Conservation (phyloP, 202 grass and related monocot species). For the Saccharum hybrid region DNA sequence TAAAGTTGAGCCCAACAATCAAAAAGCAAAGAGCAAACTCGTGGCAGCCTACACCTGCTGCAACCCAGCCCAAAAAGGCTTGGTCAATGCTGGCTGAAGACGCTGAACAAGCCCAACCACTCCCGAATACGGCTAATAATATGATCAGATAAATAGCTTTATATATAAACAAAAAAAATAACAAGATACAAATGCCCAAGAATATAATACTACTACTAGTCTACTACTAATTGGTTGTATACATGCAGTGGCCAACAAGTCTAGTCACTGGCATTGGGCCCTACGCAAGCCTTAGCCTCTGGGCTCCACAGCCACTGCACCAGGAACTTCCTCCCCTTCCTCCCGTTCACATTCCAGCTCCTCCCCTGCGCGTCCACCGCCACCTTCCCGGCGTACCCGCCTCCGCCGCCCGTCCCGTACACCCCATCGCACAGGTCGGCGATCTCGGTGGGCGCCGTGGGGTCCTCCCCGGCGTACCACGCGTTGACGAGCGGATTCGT, state of each 20-base stretch:
- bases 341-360: conserved; percentile 65
- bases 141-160: too few relatives aligned
- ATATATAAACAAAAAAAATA: too few relatives aligned
- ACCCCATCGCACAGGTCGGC: conserved; percentile 77
- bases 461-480: conserved; percentile 76
- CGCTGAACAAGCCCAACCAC: too few relatives aligned
- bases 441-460: conserved; percentile 67
- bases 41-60: too few relatives aligned
- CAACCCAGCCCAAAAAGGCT: too few relatives aligned
- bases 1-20: too few relatives aligned
- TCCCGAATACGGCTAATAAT: too few relatives aligned
- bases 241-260: neutral
- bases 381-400: conserved; percentile 65
- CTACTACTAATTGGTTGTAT: too few relatives aligned
- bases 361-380: conserved; percentile 40
- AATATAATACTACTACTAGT: too few relatives aligned
- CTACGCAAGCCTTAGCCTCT: conserved; percentile 29
- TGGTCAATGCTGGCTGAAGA: too few relatives aligned
- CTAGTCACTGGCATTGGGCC: conserved; percentile 42
- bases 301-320: conserved; percentile 83
- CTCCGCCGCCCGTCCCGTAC: conserved; percentile 70
- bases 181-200: too few relatives aligned
- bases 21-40: too few relatives aligned
- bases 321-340: conserved; percentile 61
- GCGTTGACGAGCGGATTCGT: conserved; percentile 71